Evolutionary conservation across 495 filamentous ascomycete species (phyloP).

Genomic region (Amniculicola lignicola): DNA sequence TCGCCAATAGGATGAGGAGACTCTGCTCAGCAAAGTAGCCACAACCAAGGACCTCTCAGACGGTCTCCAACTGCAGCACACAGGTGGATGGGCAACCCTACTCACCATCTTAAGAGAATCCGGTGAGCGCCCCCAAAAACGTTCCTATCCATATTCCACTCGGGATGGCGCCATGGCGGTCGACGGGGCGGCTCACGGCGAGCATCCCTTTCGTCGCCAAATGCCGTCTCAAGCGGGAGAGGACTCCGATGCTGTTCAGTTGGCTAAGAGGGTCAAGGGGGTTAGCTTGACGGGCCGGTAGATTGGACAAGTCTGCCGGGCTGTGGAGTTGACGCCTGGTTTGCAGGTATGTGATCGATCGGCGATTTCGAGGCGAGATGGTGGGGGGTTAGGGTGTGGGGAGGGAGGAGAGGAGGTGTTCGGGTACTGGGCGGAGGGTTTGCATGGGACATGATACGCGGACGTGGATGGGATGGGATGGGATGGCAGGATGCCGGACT

Average conservation of each 20-base stretch:
- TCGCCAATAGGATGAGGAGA: conserved; percentile 75
- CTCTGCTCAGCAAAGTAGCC: conserved; percentile 79
- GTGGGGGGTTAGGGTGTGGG: no score
- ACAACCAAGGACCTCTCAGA: conserved; percentile 72
- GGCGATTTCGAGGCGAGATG: no score
- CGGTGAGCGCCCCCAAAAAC: conserved; percentile 92
- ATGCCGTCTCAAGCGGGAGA: conserved; percentile 32
- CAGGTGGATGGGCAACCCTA: conserved; percentile 87
- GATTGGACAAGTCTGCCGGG: no score
- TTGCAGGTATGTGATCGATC: neutral
- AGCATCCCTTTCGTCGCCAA: neutral
- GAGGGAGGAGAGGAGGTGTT: no score
- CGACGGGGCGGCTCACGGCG: conserved; percentile 46
- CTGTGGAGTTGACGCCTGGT: no score
- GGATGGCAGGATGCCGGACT: no score
- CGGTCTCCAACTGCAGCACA: conserved; percentile 75
- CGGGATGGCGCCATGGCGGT: neutral
- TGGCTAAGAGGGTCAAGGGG: conserved; percentile 99
- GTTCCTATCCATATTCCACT: conserved; percentile 43
- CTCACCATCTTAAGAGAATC: conserved; percentile 88
- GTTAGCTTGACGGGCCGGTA: conserved; percentile 69
- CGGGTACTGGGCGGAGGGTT: no score
- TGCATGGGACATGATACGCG: no score
- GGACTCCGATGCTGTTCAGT: conserved; percentile 54
- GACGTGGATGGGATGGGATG: no score